Percentiles rank a stretch among this genome's conserved stretches.
Evolutionary conservation across 2,329 filamentous ascomycete species (phyloP).

Genomic region (Claviceps fusiformis): DNA sequence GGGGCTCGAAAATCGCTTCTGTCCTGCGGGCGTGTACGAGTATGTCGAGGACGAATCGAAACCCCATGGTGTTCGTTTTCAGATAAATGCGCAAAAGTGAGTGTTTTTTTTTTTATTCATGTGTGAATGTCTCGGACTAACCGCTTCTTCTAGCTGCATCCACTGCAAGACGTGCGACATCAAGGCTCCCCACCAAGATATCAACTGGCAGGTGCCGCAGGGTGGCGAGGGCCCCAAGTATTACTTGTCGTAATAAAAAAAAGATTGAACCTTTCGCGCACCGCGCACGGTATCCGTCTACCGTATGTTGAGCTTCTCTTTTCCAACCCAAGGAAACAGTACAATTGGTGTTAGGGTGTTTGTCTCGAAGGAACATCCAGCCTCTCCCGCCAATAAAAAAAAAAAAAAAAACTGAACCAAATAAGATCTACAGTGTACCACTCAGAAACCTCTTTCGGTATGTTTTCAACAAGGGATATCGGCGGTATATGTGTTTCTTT

Average conservation of each 20-base stretch:
- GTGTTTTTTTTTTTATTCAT: constrained; percentile 22
- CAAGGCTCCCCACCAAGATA: constrained; percentile 92
- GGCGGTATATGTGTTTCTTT: too few relatives aligned
- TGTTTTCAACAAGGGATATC: too few relatives aligned
- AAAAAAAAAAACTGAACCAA: too few relatives aligned
- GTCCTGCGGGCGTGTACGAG: constrained; percentile 93
- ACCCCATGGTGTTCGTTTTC: constrained; percentile 79
- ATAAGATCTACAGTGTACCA: too few relatives aligned
- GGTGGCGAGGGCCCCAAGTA: constrained; percentile 70
- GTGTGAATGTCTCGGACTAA: too few relatives aligned
- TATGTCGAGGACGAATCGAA: constrained; percentile 89
- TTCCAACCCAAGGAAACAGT: neutral
- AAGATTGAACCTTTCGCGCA: too few relatives aligned
- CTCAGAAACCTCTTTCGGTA: too few relatives aligned
- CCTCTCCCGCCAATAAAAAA: too few relatives aligned
- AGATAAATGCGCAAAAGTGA: constrained; percentile 96
- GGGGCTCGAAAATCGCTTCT: constrained; percentile 92
- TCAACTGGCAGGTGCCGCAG: constrained; percentile 93
- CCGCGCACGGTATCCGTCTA: neutral
- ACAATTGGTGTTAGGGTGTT: neutral
- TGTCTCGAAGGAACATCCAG: too few relatives aligned
- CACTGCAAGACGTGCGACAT: constrained; percentile 99
- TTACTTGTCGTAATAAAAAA: constrained; percentile 43
- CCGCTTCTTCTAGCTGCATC: constrained; percentile 55
- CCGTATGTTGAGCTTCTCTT: too few relatives aligned